A percentile compares a stretch with the other conserved stretches of the same genome.
Conservation (phyloP, 2,329 filamentous ascomycete genomes). For the Hymenoscyphus scutula region DNA sequence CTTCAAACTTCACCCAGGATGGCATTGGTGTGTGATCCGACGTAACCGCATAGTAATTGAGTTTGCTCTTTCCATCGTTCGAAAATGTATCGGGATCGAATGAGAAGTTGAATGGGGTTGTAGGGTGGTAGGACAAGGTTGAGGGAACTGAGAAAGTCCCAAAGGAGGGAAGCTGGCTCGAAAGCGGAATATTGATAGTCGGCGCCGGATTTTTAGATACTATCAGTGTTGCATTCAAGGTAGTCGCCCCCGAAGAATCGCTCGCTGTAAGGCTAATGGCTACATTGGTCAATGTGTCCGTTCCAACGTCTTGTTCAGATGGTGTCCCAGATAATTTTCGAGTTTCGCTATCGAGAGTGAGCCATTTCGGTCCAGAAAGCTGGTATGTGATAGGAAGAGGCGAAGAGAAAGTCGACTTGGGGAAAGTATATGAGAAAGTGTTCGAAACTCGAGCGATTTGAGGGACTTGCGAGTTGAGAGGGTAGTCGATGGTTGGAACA, state of each 20-base stretch:
- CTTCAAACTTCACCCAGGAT: slow-evolving; percentile 78
- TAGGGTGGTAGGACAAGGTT: slow-evolving; percentile 55
- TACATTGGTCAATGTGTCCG: slow-evolving; percentile 48
- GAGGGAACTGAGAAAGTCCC: slow-evolving; percentile 60
- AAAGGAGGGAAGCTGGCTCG: slow-evolving; percentile 55
- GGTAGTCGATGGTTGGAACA: slow-evolving; percentile 54
- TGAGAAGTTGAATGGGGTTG: slow-evolving; percentile 50
- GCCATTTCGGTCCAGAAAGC: slow-evolving; percentile 67
- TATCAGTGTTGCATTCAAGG: slow-evolving; percentile 67
- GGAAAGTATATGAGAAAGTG: slow-evolving; percentile 70
- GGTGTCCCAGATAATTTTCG: slow-evolving; percentile 73
- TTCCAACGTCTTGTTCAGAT: slow-evolving; percentile 48
- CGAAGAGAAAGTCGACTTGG: slow-evolving; percentile 70
- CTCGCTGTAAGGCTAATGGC: slow-evolving; percentile 66
- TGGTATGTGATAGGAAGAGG: slow-evolving; percentile 61
- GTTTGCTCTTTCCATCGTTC: slow-evolving; percentile 41
- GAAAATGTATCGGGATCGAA: slow-evolving; percentile 63
- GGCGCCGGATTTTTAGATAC: slow-evolving; percentile 60
- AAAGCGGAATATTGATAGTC: slow-evolving; percentile 52
- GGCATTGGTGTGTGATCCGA: slow-evolving; percentile 78
- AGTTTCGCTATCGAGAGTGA: slow-evolving; percentile 64
- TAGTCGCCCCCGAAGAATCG: slow-evolving; percentile 61
- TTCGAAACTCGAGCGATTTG: slow-evolving; percentile 69
- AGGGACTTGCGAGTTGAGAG: slow-evolving; percentile 81
- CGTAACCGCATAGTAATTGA: slow-evolving; percentile 76